Conservation (phyloP, 2,329 filamentous ascomycete genomes). For the Diaporthe sp. region DNA sequence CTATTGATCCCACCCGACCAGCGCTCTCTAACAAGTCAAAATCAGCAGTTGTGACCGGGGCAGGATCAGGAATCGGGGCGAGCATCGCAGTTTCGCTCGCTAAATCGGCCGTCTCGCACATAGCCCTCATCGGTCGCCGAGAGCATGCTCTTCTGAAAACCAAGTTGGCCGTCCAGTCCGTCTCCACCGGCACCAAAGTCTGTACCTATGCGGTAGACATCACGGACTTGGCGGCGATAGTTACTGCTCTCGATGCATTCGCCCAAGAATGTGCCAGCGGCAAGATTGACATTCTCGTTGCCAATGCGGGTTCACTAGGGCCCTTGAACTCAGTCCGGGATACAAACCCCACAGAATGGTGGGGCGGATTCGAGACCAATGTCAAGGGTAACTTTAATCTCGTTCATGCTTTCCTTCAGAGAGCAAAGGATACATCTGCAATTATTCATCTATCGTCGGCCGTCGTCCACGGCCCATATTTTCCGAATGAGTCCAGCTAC, state of each 20-base stretch:
- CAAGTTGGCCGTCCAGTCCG: background rate
- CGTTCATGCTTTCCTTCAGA: background rate
- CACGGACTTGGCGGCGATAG: background rate
- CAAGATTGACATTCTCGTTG: background rate
- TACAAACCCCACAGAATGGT: background rate
- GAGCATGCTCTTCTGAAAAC: conserved; percentile 2
- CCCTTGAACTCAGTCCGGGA: background rate
- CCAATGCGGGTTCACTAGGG: background rate
- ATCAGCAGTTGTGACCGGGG: conserved; percentile 23
- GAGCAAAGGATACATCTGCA: background rate
- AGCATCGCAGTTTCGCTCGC: conserved; percentile 14
- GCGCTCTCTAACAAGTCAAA: conserved; percentile 25
- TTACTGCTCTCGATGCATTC: background rate
- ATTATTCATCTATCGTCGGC: conserved; percentile 5
- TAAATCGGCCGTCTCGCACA: conserved; percentile 9
- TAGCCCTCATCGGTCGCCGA: conserved; percentile 7
- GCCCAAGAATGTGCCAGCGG: background rate
- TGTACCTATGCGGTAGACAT: background rate
- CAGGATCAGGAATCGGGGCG: conserved; percentile 14
- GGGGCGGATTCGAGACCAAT: background rate
- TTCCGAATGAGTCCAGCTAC: conserved; percentile 27
- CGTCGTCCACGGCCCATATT: conserved; percentile 21
- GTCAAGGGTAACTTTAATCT: conserved; percentile 29
- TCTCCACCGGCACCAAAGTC: background rate
- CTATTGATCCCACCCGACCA: conserved; percentile 19